These are phyloP conservation scores for Pseudogymnoascus sp. DNA, from an alignment of 2,329 filamentous ascomycete species.

Conservation along the genomic window DNA sequence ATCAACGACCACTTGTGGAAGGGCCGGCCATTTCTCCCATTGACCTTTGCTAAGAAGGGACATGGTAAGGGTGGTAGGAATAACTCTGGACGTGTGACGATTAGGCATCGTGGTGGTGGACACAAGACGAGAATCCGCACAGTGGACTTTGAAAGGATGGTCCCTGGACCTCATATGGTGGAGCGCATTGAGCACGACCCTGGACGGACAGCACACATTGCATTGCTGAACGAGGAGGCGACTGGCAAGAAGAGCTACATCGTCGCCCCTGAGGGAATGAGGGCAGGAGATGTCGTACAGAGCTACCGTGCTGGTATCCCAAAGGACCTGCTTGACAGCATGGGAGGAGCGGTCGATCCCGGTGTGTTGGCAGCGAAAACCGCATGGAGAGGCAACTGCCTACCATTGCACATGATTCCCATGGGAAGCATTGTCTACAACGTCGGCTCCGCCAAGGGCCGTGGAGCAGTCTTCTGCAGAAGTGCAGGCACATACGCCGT, in stretches of 20 bases:
- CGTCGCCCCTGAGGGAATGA: slow-evolving; percentile 87
- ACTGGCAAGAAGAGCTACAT: slow-evolving; percentile 81
- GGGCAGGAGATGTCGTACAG: slow-evolving; percentile 83
- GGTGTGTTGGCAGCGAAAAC: slow-evolving; percentile 95
- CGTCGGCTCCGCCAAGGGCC: slow-evolving; percentile 67
- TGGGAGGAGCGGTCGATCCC: slow-evolving; percentile 88
- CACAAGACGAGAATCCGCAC: slow-evolving; percentile 85
- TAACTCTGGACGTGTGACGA: slow-evolving; percentile 73
- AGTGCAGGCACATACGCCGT: slow-evolving; percentile 89
- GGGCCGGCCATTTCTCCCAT: slow-evolving; percentile 69
- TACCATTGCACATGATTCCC: slow-evolving; percentile 92
- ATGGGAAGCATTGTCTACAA: slow-evolving; percentile 90
- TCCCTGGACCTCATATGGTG: slow-evolving; percentile 75
- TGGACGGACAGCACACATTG: slow-evolving; percentile 86
- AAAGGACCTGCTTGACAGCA: slow-evolving; percentile 73
- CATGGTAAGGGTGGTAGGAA: slow-evolving; percentile 91
- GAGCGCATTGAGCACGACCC: slow-evolving; percentile 97
- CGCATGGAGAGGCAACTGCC: slow-evolving; percentile 86
- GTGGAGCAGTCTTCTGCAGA: slow-evolving; percentile 82
- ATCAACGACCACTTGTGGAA: slow-evolving; percentile 98
- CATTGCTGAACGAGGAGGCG: slow-evolving; percentile 67
- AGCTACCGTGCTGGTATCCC: slow-evolving; percentile 90
- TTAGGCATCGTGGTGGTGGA: slow-evolving; percentile 87
- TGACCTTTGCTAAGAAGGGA: slow-evolving; percentile 89
- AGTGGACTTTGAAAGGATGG: slow-evolving; percentile 76